These are phyloP conservation scores for Ramichloridium luteum DNA, from an alignment of 2,329 filamentous ascomycete species.

Conservation along the genomic window DNA sequence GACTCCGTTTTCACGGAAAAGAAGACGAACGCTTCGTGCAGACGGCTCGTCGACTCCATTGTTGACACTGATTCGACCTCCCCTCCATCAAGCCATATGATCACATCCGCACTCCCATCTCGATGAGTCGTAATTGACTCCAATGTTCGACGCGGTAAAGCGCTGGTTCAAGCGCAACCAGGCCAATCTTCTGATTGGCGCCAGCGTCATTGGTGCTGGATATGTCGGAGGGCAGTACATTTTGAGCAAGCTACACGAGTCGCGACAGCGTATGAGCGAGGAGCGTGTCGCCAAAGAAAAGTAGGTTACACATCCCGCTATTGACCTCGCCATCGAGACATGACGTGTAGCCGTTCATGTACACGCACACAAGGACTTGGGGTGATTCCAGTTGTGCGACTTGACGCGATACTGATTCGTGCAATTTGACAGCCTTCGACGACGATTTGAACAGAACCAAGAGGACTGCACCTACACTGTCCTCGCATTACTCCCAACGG, in stretches of 20 bases:
- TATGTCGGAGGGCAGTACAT: slow-evolving; percentile 93
- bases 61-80: no score
- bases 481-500: slow-evolving; percentile 84
- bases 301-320: no score
- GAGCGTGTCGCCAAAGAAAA: slow-evolving; percentile 95
- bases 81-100: no score
- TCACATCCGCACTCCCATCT: no score
- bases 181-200: slow-evolving; percentile 76
- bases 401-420: no score
- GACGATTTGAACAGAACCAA: slow-evolving; percentile 97
- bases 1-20: no score
- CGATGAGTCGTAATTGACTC: no score
- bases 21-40: no score
- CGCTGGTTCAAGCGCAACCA: slow-evolving; percentile 89
- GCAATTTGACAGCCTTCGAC: slow-evolving; percentile 67
- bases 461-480: slow-evolving; percentile 98
- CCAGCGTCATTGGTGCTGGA: slow-evolving; percentile 75
- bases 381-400: not conserved
- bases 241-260: slow-evolving; percentile 78
- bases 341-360: no score
- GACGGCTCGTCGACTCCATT: no score
- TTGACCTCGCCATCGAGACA: no score
- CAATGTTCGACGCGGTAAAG: slow-evolving; percentile 1
- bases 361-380: not conserved
- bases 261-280: slow-evolving; percentile 89